Conservation (phyloP, 345 rosid species). For the Acer negundo region DNA sequence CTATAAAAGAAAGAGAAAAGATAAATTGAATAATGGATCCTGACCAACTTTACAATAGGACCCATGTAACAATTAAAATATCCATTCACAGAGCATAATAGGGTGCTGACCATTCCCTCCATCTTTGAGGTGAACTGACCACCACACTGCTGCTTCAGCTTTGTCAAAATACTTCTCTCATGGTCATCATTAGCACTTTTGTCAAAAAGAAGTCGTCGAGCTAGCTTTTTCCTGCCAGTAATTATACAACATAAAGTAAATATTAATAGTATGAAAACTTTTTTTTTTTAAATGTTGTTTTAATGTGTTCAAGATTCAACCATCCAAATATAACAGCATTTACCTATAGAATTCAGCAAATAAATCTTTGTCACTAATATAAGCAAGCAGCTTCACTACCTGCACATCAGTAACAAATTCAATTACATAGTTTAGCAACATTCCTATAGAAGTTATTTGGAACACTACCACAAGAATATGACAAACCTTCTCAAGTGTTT, state of each 20-base stretch:
- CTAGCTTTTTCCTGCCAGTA: slow-evolving; percentile 61
- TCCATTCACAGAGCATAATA: slow-evolving; percentile 6
- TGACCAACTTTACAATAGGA: background rate
- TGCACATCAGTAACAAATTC: slow-evolving; percentile 23
- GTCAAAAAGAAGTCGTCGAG: slow-evolving; percentile 60
- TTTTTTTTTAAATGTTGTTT: background rate
- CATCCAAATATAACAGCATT: background rate
- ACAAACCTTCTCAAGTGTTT: slow-evolving; percentile 66
- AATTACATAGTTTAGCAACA: background rate
- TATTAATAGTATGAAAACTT: background rate
- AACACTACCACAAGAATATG: background rate
- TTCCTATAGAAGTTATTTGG: background rate
- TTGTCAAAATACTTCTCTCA: slow-evolving; percentile 70
- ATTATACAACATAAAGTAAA: slow-evolving; percentile 1
- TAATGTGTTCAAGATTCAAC: background rate
- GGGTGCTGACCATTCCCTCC: slow-evolving; percentile 73
- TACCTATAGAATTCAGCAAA: slow-evolving; percentile 73
- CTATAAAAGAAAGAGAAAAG: slow-evolving; percentile 26
- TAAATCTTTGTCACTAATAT: slow-evolving; percentile 71
- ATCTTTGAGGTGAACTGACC: slow-evolving; percentile 82
- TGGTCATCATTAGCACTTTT: slow-evolving; percentile 75
- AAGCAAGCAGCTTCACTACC: slow-evolving; percentile 76
- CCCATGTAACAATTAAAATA: background rate
- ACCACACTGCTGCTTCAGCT: slow-evolving; percentile 78
- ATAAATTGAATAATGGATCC: background rate